Percentiles rank a stretch among this genome's conserved stretches.
phyloP scores from a whole-genome alignment of 176 grass and related monocot species.

The Urochloa ruziziensis region DNA sequence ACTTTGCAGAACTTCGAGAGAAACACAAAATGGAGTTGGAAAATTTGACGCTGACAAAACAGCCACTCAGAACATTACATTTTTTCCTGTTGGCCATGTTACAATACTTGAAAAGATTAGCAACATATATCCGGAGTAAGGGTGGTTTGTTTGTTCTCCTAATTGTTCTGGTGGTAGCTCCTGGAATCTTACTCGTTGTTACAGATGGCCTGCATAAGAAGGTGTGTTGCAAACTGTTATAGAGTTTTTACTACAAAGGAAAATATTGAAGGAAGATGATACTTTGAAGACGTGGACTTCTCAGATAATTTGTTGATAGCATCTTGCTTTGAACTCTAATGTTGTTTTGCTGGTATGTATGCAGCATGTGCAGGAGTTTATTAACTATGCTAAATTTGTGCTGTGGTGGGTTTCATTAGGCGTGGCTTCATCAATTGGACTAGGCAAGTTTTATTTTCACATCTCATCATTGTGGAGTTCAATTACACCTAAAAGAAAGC shows the following conservation, averaged over 20 bases:
- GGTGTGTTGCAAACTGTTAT: conserved; percentile 29
- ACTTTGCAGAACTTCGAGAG: conserved; percentile 68
- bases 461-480: neutral
- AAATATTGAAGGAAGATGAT: neutral
- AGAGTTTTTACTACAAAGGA: neutral
- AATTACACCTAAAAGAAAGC: neutral
- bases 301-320: neutral
- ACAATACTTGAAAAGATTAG: conserved; percentile 65
- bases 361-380: conserved; percentile 80
- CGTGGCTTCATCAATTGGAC: conserved; percentile 91
- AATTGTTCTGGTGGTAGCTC: conserved; percentile 49
- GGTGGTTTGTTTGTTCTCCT: conserved; percentile 56
- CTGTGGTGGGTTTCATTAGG: conserved; percentile 93
- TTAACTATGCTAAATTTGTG: conserved; percentile 75
- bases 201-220: conserved; percentile 69
- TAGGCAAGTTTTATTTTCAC: conserved; percentile 64
- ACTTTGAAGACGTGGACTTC: neutral
- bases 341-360: conserved; percentile 36
- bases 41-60: conserved; percentile 75
- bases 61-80: conserved; percentile 69
- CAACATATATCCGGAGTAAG: conserved; percentile 61
- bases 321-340: conserved; percentile 2
- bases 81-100: conserved; percentile 76
- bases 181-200: conserved; percentile 41
- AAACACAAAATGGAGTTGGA: conserved; percentile 72